Evolutionary conservation across 345 rosid species (phyloP), one percentile per base, ranked within the genome.

Genomic region (Lenwebbia sp.): DNA sequence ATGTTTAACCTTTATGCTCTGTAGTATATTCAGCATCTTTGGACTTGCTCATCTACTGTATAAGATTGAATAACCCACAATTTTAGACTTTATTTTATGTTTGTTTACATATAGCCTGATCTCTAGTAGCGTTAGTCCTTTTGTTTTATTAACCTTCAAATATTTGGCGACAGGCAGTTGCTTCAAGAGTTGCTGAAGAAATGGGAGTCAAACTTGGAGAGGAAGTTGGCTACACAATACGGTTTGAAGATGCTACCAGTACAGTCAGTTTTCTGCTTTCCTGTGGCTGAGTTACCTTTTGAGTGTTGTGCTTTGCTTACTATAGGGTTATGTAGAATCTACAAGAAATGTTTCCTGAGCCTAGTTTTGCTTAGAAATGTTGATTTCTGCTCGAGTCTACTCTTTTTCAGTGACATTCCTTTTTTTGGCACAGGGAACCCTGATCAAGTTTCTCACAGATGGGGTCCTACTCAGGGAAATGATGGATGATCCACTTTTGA

Each of bases 401-500:
- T 82, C 83, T 7, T 23, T 83, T 25, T 83, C 26, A 82, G 84
- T 74, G 30, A 83, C 33, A 7, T 83, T 57, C 85, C 70, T 82
- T 83, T 22, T 89, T 88, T 90, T 85, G 89, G 58, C 85, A 87
- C 94, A 97, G 98, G 96, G 90, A 89, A 91, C 90, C 85, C 88
- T 84, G 87, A 94, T 96, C 83, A 97, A 97, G 86, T 97, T 97
- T 92, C 98, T 96, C 82, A 97, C 99, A 2, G 99, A 96, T 90
- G 99, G 99, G 83, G 96, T 97, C 19, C 89, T 97, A 60, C 94
- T 97, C 23, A 93, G 99, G 90, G 99, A 97, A 90, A 94, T 97
- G 99, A 97, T 97, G 99, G 99, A 93, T 82, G 99, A 97, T 94
- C 99, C 99, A 56, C 97, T 97, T 85, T 93, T 97, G 93, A 93